These are phyloP conservation scores for Mycosphaerella arachidis DNA, from an alignment of 2,329 filamentous ascomycete species.

Conservation along the genomic window DNA sequence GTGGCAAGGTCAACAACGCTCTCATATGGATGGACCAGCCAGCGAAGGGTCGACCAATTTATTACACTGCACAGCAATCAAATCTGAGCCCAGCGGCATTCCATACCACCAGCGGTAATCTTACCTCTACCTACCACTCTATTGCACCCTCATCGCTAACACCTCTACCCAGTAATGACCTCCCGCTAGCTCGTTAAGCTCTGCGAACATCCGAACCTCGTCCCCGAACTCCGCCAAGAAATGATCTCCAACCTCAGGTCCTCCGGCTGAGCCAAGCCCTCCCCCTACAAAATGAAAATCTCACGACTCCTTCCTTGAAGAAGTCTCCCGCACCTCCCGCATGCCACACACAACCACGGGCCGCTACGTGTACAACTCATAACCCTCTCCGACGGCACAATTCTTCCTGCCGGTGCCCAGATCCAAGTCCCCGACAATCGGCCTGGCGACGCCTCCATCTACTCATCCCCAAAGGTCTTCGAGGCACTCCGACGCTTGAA, in stretches of 20 bases:
- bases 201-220: conserved; percentile 19
- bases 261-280: conserved; percentile 24
- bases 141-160: no score
- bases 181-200: conserved; percentile 23
- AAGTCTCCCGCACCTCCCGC: conserved; percentile 22
- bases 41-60: conserved; percentile 12
- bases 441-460: conserved; percentile 12
- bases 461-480: conserved; percentile 18
- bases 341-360: conserved; percentile 6
- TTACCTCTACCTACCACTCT: no score
- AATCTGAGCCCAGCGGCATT: conserved; percentile 15
- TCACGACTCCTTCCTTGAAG: conserved; percentile 31
- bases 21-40: conserved; percentile 24
- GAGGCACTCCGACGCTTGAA: conserved; percentile 20
- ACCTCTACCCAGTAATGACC: conserved; percentile 12
- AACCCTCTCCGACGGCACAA: conserved; percentile 25
- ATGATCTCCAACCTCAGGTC: conserved; percentile 18
- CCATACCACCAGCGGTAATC: conserved; percentile 18
- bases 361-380: not conserved
- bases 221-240: conserved; percentile 26
- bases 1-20: conserved; percentile 14
- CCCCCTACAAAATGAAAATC: conserved; percentile 28
- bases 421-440: conserved; percentile 12
- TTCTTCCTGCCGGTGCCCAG: conserved; percentile 21
- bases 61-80: conserved; percentile 12